Conservation (phyloP, 2,329 filamentous ascomycete genomes). For the Pseudogymnoascus sp. region DNA sequence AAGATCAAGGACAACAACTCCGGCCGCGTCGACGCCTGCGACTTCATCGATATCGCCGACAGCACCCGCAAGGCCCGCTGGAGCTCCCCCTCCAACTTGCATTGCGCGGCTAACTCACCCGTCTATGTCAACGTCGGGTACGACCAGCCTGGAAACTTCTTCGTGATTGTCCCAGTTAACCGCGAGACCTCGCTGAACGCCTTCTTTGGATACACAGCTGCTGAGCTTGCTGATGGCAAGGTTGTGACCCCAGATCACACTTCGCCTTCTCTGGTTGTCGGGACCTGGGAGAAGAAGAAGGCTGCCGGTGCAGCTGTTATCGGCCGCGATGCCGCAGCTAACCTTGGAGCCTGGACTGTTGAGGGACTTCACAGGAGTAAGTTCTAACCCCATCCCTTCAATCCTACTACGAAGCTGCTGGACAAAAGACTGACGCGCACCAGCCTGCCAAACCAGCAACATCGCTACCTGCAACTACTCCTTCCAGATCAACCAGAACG, state of each 20-base stretch:
- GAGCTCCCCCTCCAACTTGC: neutral
- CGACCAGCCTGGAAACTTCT: conserved; percentile 9
- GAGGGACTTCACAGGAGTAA: conserved; percentile 6
- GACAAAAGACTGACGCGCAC: neutral
- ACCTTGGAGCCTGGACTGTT: neutral
- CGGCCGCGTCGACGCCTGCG: neutral
- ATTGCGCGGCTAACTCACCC: neutral
- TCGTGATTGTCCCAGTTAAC: neutral
- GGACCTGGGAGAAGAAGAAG: neutral
- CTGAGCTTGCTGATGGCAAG: conserved; percentile 8
- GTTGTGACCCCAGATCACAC: conserved; percentile 11
- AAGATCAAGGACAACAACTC: neutral
- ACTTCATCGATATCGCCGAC: neutral
- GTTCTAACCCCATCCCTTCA: neutral
- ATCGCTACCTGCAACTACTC: neutral
- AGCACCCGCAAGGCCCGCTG: conserved; percentile 2
- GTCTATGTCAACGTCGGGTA: conserved; percentile 10
- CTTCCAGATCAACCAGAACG: conserved; percentile 4
- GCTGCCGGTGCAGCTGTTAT: neutral
- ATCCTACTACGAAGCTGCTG: neutral
- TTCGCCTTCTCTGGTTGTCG: neutral
- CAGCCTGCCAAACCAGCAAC: conserved; percentile 6
- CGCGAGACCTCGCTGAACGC: conserved; percentile 3
- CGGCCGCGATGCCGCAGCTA: neutral
- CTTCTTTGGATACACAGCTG: conserved; percentile 13